These are phyloP conservation scores for Flaveria ramosissima DNA, from an alignment of 129 eudicot species.

Conservation along the genomic window DNA sequence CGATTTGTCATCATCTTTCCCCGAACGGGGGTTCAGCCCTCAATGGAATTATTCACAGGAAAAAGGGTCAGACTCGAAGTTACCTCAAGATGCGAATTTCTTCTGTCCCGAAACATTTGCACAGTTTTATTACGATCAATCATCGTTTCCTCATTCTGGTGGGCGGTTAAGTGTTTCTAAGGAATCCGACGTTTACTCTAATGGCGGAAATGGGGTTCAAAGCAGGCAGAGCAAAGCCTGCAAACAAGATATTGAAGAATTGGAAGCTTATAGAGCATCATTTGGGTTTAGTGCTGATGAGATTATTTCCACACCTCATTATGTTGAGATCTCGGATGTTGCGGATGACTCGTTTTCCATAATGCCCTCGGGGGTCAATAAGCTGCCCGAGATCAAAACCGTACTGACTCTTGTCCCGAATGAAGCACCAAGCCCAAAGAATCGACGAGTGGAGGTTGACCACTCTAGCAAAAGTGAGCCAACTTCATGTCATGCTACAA, in stretches of 20 bases:
- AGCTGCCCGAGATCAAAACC: conserved; percentile 43
- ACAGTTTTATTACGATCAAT: conserved; percentile 79
- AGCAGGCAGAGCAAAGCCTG: conserved; percentile 58
- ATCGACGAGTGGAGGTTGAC: conserved; percentile 29
- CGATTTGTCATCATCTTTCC: conserved; percentile 56
- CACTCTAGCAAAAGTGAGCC: conserved; percentile 28
- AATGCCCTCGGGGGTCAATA: conserved; percentile 50
- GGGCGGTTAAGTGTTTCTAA: conserved; percentile 88
- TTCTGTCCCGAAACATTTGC: conserved; percentile 98
- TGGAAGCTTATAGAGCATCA: conserved; percentile 97
- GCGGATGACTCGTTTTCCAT: conserved; percentile 72
- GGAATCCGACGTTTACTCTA: conserved; percentile 80
- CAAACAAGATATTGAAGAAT: conserved; percentile 80
- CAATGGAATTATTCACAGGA: conserved; percentile 57
- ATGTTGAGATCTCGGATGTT: conserved; percentile 84
- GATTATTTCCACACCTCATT: conserved; percentile 75
- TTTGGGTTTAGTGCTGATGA: conserved; percentile 99
- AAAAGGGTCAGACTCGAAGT: conserved; percentile 49
- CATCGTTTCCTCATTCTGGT: conserved; percentile 72
- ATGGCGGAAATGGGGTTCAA: conserved; percentile 66
- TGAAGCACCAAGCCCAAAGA: conserved; percentile 34
- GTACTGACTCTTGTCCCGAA: conserved; percentile 7
- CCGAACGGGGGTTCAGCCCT: conserved; percentile 57
- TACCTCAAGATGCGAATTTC: conserved; percentile 82
- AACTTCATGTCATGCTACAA: conserved; percentile 32